A percentile compares a stretch with the other conserved stretches of the same genome.
These are phyloP conservation scores for Amphicarpaea edgeworthii DNA, from an alignment of 306 rosid genomes.

Conservation along the genomic window DNA sequence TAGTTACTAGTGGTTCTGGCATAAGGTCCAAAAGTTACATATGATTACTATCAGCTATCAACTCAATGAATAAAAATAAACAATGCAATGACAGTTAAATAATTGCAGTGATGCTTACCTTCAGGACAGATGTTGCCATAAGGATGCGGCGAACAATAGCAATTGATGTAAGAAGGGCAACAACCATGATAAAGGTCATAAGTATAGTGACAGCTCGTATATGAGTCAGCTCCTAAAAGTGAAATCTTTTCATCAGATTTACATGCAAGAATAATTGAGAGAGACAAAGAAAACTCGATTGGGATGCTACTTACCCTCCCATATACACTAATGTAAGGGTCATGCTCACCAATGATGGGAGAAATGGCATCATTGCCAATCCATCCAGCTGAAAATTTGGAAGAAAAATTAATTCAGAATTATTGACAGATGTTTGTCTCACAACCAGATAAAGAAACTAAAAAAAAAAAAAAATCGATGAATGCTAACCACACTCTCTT, in stretches of 20 bases:
- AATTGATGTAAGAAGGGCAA: slow-evolving; percentile 86
- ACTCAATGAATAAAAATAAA: background rate
- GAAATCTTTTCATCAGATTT: slow-evolving; percentile 36
- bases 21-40: background rate
- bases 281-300: slow-evolving; percentile 10
- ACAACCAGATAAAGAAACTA: slow-evolving; percentile 24
- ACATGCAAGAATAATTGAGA: slow-evolving; percentile 18
- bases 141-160: slow-evolving; percentile 93
- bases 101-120: slow-evolving; percentile 65
- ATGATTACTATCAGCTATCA: background rate
- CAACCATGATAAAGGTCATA: slow-evolving; percentile 83
- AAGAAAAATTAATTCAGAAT: slow-evolving; percentile 52
- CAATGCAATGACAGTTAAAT: slow-evolving; percentile 17
- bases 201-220: slow-evolving; percentile 78
- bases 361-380: slow-evolving; percentile 88
- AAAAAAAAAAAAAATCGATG: too few species aligned
- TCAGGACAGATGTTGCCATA: slow-evolving; percentile 98
- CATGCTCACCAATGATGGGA: slow-evolving; percentile 92
- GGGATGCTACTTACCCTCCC: slow-evolving; percentile 81
- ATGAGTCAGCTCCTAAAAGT: slow-evolving; percentile 84
- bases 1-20: background rate
- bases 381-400: slow-evolving; percentile 87
- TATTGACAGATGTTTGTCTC: slow-evolving; percentile 34
- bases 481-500: too few species aligned
- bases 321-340: slow-evolving; percentile 73